phyloP scores from a whole-genome alignment of 176 grass and related monocot genomes.

The Guadua angustifolia region DNA sequence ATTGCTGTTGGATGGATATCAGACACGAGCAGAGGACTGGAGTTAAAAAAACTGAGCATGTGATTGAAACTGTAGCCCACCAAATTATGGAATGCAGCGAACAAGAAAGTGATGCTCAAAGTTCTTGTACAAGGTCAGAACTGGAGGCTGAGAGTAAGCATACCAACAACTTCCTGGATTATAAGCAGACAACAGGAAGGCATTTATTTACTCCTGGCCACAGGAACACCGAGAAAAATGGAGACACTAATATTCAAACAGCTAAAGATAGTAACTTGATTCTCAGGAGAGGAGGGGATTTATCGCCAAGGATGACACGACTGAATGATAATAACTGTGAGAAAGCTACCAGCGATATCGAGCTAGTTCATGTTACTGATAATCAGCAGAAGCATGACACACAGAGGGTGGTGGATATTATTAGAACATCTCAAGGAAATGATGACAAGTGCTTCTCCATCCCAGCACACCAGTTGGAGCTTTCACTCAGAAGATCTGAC shows the following conservation, averaged over 20 bases:
- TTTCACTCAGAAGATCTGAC: conserved; percentile 85
- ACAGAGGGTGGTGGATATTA: conserved; percentile 34
- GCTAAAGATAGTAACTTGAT: conserved; percentile 31
- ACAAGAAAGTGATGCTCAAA: conserved; percentile 96
- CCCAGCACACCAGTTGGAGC: conserved; percentile 63
- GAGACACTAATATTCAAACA: conserved; percentile 23
- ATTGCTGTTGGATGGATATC: too few relatives aligned
- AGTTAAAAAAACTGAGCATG: conserved; percentile 35
- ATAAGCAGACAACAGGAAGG: conserved; percentile 39
- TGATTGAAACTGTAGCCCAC: conserved; percentile 27
- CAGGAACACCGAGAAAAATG: conserved; percentile 4
- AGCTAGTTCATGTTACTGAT: conserved; percentile 55
- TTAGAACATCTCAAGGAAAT: conserved; percentile 41
- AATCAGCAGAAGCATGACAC: conserved; percentile 31
- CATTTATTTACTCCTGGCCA: conserved; percentile 24
- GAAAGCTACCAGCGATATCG: conserved; percentile 44
- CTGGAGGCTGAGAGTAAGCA: conserved; percentile 84
- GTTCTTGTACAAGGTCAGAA: conserved; percentile 94
- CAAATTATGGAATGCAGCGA: conserved; percentile 77
- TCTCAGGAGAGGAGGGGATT: conserved; percentile 27
- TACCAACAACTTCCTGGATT: conserved; percentile 49
- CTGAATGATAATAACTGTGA: conserved; percentile 39
- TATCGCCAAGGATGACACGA: conserved; percentile 20
- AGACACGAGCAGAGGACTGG: conserved; percentile 20
- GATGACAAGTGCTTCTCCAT: conserved; percentile 41